phyloP scores from a whole-genome alignment of 495 filamentous ascomycete species.

The Aspergillus campestris region DNA sequence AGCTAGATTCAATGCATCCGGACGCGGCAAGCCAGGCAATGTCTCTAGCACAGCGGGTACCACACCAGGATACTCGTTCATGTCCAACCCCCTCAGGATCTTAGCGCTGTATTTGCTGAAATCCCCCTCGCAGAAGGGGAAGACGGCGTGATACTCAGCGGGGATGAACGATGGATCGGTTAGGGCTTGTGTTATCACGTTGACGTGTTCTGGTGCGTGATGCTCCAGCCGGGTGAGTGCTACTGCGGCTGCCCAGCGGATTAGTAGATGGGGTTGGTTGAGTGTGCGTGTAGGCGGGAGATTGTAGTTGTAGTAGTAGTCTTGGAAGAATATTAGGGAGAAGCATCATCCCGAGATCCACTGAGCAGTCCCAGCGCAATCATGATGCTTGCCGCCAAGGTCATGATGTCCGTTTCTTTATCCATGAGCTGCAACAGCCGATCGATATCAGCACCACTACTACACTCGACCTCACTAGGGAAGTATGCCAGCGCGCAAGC shows the following conservation, averaged over 20 bases:
- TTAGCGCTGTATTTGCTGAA: background rate
- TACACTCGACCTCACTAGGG: background rate
- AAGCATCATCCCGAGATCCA: background rate
- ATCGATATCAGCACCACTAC: background rate
- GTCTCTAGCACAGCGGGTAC: background rate
- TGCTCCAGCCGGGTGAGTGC: background rate
- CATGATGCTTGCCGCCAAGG: background rate
- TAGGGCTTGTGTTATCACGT: background rate
- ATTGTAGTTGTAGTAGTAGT: background rate
- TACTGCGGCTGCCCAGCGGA: background rate
- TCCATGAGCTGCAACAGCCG: background rate
- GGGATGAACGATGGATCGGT: background rate
- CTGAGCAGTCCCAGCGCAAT: background rate
- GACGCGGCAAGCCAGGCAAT: conserved; percentile 7
- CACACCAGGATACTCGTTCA: background rate
- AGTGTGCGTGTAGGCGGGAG: background rate
- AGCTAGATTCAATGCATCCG: no score
- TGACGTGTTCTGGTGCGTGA: background rate
- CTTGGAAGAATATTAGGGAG: background rate
- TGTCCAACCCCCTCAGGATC: background rate
- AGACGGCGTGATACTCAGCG: background rate
- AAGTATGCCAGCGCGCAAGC: conserved; percentile 1
- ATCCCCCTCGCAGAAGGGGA: background rate
- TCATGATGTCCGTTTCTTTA: background rate
- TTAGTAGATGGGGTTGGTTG: background rate